Conservation (phyloP, 164 flowering plant species). For the Taxillus chinensis region DNA sequence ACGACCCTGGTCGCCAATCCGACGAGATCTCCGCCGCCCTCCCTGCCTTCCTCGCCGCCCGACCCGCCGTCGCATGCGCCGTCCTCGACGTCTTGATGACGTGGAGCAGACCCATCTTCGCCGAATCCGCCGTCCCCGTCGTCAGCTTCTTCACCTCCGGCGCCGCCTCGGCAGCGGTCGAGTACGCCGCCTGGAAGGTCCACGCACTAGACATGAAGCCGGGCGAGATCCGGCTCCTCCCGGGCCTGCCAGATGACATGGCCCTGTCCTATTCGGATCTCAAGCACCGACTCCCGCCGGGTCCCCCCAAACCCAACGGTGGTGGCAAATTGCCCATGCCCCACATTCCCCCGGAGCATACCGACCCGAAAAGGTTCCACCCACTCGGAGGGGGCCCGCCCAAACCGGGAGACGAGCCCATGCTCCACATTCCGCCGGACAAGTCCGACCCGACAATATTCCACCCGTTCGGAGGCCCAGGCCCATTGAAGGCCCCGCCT, state of each 20-base stretch:
- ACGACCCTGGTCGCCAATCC: neutral
- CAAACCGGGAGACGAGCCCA: neutral
- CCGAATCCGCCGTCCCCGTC: slow-evolving; percentile 21
- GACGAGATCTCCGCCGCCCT: slow-evolving; percentile 11
- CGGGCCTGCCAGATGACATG: slow-evolving; percentile 45
- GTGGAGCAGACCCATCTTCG: slow-evolving; percentile 27
- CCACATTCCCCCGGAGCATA: too few species aligned
- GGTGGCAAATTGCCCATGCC: too few species aligned
- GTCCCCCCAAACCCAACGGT: slow-evolving; percentile 4
- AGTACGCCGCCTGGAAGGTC: slow-evolving; percentile 32
- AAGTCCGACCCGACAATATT: too few species aligned
- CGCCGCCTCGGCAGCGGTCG: slow-evolving; percentile 44
- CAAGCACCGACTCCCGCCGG: slow-evolving; percentile 1
- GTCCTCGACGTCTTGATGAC: slow-evolving; percentile 41
- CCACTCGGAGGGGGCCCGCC: slow-evolving; percentile 8
- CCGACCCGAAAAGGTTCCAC: too few species aligned
- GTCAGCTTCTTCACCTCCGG: slow-evolving; percentile 48
- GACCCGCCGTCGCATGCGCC: slow-evolving; percentile 23
- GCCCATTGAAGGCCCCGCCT: neutral
- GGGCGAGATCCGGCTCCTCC: slow-evolving; percentile 19
- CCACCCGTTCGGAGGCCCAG: neutral
- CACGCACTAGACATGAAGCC: slow-evolving; percentile 19
- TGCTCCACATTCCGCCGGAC: too few species aligned
- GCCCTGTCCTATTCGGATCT: slow-evolving; percentile 22
- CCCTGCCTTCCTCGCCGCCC: slow-evolving; percentile 13